phyloP scores from a whole-genome alignment of 1,139 yeast species.

The Eremothecium cymbalariae region DNA sequence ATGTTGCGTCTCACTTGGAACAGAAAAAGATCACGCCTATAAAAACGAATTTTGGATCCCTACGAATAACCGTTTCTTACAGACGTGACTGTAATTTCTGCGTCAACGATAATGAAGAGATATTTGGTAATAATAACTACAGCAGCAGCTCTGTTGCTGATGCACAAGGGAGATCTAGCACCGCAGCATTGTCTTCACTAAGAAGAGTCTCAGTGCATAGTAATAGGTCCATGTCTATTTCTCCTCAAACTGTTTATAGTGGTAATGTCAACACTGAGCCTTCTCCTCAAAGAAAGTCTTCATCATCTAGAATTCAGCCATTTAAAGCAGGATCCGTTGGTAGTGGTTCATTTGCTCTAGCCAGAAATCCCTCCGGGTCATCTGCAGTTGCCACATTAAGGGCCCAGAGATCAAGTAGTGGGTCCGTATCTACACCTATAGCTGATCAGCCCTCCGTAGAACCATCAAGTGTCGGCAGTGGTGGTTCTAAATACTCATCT shows the following conservation, averaged over 20 bases:
- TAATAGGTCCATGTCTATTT: constrained; percentile 23
- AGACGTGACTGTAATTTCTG: constrained; percentile 63
- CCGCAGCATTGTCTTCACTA: constrained; percentile 7
- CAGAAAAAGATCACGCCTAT: constrained; percentile 62
- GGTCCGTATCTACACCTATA: constrained; percentile 22
- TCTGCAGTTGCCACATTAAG: constrained; percentile 32
- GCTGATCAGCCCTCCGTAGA: constrained; percentile 13
- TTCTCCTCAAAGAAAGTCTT: constrained; percentile 20
- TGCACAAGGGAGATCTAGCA: constrained; percentile 7
- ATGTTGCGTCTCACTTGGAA: constrained; percentile 44
- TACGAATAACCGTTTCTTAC: constrained; percentile 70
- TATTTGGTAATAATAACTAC: constrained; percentile 6
- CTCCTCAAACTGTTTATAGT: constrained; percentile 22
- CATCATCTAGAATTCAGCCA: constrained; percentile 40
- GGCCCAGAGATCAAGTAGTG: constrained; percentile 30
- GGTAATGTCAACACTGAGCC: constrained; percentile 17
- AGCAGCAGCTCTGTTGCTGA: constrained; percentile 6
- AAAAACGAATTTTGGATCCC: constrained; percentile 63
- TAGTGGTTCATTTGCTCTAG: constrained; percentile 35
- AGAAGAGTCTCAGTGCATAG: constrained; percentile 14
- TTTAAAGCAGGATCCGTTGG: constrained; percentile 57
- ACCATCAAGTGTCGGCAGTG: constrained; percentile 33
- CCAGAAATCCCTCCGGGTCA: constrained; percentile 35
- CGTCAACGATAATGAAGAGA: constrained; percentile 43
- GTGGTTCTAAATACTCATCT: constrained; percentile 34